Percentiles rank a stretch among this genome's conserved stretches.
Conservation (phyloP, 345 rosid species). For the Populus pruinosa region DNA sequence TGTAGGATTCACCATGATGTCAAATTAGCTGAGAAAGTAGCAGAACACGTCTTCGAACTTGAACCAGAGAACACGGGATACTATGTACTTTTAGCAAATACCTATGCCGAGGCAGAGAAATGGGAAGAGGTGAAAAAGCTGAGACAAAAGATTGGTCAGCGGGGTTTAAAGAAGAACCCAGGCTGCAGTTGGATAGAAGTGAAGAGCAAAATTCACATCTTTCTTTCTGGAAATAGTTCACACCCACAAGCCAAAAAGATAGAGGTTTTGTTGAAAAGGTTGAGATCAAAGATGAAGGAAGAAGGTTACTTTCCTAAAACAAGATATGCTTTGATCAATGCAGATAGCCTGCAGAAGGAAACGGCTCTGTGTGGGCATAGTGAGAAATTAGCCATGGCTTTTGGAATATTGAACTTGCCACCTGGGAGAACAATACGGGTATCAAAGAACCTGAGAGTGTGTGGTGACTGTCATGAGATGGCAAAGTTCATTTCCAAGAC, state of each 20-base stretch:
- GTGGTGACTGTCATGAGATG: constrained; percentile 35
- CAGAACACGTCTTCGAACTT: constrained; percentile 27
- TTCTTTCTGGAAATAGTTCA: constrained; percentile 23
- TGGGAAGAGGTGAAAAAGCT: constrained; percentile 29
- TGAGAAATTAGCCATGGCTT: constrained; percentile 37
- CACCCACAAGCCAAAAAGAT: constrained; percentile 18
- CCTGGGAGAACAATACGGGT: constrained; percentile 27
- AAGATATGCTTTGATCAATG: constrained; percentile 23
- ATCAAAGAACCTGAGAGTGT: constrained; percentile 30
- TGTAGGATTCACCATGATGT: constrained; percentile 33
- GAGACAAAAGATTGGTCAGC: constrained; percentile 19
- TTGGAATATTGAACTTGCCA: constrained; percentile 25
- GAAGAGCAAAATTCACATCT: constrained; percentile 22
- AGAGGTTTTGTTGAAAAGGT: constrained; percentile 11
- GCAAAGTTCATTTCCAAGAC: constrained; percentile 32
- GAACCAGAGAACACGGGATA: constrained; percentile 34
- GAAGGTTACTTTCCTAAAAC: constrained; percentile 16
- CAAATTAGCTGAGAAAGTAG: constrained; percentile 31
- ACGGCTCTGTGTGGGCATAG: constrained; percentile 35
- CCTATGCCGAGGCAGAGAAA: constrained; percentile 32
- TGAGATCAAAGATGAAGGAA: constrained; percentile 27
- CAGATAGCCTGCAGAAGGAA: constrained; percentile 26
- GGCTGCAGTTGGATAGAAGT: constrained; percentile 39
- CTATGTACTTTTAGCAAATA: constrained; percentile 33
- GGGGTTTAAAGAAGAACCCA: constrained; percentile 25